Base-by-base conservation (phyloP, 2,329 filamentous ascomycete genomes). In the Ceratocystiopsis sp. region DNA sequence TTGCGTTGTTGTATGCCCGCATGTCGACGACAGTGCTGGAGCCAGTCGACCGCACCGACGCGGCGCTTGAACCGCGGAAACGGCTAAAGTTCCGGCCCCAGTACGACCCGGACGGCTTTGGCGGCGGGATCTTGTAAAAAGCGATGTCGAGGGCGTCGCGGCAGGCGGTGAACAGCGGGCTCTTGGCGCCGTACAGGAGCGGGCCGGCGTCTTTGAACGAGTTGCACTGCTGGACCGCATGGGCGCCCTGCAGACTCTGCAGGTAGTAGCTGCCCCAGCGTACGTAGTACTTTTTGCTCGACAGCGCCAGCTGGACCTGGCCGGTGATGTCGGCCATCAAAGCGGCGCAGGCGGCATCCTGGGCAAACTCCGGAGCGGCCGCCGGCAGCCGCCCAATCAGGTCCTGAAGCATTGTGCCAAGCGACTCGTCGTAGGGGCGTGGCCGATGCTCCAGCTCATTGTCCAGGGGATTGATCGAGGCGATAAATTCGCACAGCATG, bases 171-270 rank as follows among this genome's bases (percentile, higher is more conserved):
- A 79, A 78, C 3, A 77, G 58, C 0, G 65, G 61, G 42, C 68
- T 73, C 1, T 62, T 53, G 0, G 51, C 50, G 15, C 71, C 66
- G 50, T 77, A 78, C 48, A 64, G 60, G 8, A 71, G 61, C 4
- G 73, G 70, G 0, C 74, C 74, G 0, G 67, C 59, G 46, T 78
- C 75, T 51, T 76, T 75, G 64, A 77, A 78, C 0, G 68, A 69
- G 53, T 75, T 76, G 59, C 73, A 75, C 11, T 69, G 57, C 54
- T 78, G 75, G 19, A 65, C 62, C 1, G 62, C 59, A 49, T 79
- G 71, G 0, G 73, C 73, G 46, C 68, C 64, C 21, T 69, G 66
- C 2, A 77, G 59, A 8, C 69, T 71, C 0, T 67, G 67, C 7
- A 78, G 63, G 53, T 72, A 79, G 54, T 78, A 73, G 6, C 53